A percentile compares a stretch with the other conserved stretches of the same genome.
These are phyloP conservation scores for Apiotrichum sp. DNA, from an alignment of 1,284 basidiomycete species.

Conservation along the genomic window DNA sequence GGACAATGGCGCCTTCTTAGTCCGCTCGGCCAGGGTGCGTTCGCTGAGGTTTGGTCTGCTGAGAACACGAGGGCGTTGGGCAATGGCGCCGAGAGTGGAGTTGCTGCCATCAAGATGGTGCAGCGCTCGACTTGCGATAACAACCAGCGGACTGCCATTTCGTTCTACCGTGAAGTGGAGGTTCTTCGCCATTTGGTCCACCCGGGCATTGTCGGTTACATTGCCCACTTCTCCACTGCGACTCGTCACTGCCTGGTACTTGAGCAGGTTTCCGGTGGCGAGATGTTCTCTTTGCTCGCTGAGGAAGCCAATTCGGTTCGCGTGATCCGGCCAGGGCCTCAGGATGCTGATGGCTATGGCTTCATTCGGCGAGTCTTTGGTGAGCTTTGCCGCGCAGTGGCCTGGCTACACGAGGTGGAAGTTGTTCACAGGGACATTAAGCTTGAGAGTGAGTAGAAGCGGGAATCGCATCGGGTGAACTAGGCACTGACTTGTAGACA, in stretches of 20 bases:
- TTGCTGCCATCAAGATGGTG: constrained; percentile 75
- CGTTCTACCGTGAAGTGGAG: constrained; percentile 80
- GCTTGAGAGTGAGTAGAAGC: constrained; percentile 68
- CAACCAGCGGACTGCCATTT: constrained; percentile 68
- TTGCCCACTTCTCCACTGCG: constrained; percentile 66
- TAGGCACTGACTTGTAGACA: constrained; percentile 49
- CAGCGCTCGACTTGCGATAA: constrained; percentile 54
- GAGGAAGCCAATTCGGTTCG: constrained; percentile 54
- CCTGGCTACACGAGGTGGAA: constrained; percentile 82
- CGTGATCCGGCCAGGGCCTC: constrained; percentile 35
- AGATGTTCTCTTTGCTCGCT: constrained; percentile 75
- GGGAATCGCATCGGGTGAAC: too few species aligned
- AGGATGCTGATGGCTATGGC: constrained; percentile 32
- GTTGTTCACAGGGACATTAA: constrained; percentile 91
- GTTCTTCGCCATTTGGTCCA: constrained; percentile 79
- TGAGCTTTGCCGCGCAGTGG: constrained; percentile 72
- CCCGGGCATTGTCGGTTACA: constrained; percentile 70
- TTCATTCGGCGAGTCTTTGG: constrained; percentile 67
- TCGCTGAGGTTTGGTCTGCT: constrained; percentile 71
- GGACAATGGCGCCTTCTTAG: constrained; percentile 50
- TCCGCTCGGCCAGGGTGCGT: constrained; percentile 65
- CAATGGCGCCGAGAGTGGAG: constrained; percentile 12
- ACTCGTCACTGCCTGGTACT: constrained; percentile 75
- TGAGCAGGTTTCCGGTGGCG: constrained; percentile 71
- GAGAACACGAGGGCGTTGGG: constrained; percentile 42